These are phyloP conservation scores for Corylus americana DNA, from an alignment of 306 rosid species.

Conservation along the genomic window DNA sequence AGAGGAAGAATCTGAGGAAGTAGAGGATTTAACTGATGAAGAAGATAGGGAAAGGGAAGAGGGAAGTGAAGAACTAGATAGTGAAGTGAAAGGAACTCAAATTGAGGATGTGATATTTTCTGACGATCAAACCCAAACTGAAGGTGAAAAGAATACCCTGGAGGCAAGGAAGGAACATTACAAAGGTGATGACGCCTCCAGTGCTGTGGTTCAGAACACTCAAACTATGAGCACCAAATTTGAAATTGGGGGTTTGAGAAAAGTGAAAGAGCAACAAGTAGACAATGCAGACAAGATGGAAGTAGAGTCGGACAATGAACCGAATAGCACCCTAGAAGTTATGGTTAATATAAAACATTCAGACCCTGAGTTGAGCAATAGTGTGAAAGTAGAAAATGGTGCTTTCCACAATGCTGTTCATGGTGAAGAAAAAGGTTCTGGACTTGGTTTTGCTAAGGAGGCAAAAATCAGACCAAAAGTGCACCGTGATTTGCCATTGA, in stretches of 20 bases:
- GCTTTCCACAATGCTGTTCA: conserved; percentile 22
- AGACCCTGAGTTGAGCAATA: conserved; percentile 19
- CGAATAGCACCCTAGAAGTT: neutral
- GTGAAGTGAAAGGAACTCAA: conserved; percentile 34
- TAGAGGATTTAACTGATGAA: conserved; percentile 51
- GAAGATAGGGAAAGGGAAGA: conserved; percentile 53
- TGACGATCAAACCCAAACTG: conserved; percentile 40
- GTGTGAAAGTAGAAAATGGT: conserved; percentile 12
- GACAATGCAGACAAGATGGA: conserved; percentile 16
- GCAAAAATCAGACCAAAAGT: conserved; percentile 16
- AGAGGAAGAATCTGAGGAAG: conserved; percentile 61
- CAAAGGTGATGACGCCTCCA: conserved; percentile 36
- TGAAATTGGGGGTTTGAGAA: conserved; percentile 40
- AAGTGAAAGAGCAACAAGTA: conserved; percentile 30
- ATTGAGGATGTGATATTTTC: conserved; percentile 32
- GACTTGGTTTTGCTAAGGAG: conserved; percentile 18
- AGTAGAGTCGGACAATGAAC: conserved; percentile 29
- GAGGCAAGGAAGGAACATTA: conserved; percentile 33
- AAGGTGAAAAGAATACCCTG: conserved; percentile 26
- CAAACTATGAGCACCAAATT: conserved; percentile 24
- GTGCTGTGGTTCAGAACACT: conserved; percentile 27
- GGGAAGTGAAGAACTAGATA: conserved; percentile 42
- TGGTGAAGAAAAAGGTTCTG: conserved; percentile 13
- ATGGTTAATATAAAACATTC: conserved; percentile 4
- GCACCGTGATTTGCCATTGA: conserved; percentile 9